These are phyloP conservation scores for Pichia sp. DNA, from an alignment of 1,139 yeast genomes.

Conservation along the genomic window DNA sequence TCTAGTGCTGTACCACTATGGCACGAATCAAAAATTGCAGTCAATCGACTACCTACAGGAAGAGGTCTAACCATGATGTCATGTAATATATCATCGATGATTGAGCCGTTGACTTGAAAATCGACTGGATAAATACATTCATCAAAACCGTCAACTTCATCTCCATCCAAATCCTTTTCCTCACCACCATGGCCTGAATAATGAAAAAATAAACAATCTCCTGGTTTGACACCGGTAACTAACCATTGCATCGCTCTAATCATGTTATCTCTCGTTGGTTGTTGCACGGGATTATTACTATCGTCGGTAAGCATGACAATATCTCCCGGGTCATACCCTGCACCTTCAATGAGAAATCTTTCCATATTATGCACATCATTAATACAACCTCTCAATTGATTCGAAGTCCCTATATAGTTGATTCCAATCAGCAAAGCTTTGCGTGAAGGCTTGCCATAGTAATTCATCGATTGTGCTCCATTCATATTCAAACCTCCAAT, in stretches of 20 bases:
- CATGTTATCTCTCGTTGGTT: conserved; percentile 76
- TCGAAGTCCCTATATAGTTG: conserved; percentile 71
- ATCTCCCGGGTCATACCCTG: conserved; percentile 68
- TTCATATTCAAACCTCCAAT: too few species aligned
- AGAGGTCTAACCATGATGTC: conserved; percentile 70
- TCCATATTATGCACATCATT: conserved; percentile 69
- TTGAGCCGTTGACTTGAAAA: conserved; percentile 48
- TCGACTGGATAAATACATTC: conserved; percentile 91
- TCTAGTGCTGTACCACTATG: conserved; percentile 92
- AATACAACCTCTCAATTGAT: conserved; percentile 76
- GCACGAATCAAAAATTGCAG: conserved; percentile 87
- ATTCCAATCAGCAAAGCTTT: conserved; percentile 81
- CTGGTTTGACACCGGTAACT: conserved; percentile 74
- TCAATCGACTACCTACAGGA: conserved; percentile 76
- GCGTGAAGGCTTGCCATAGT: too few species aligned
- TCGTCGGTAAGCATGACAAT: conserved; percentile 80
- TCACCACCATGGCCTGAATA: conserved; percentile 95
- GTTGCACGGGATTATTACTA: conserved; percentile 48
- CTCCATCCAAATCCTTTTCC: conserved; percentile 73
- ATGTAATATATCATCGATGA: conserved; percentile 82
- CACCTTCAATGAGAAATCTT: conserved; percentile 42
- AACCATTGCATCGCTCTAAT: conserved; percentile 89
- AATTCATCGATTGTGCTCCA: too few species aligned
- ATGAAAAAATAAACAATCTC: conserved; percentile 78
- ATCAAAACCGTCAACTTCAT: conserved; percentile 85